Evolutionary conservation across 2,329 filamentous ascomycete species (phyloP), one percentile per base, ranked within the genome.

Genomic region (Arthrobotrys iridis): DNA sequence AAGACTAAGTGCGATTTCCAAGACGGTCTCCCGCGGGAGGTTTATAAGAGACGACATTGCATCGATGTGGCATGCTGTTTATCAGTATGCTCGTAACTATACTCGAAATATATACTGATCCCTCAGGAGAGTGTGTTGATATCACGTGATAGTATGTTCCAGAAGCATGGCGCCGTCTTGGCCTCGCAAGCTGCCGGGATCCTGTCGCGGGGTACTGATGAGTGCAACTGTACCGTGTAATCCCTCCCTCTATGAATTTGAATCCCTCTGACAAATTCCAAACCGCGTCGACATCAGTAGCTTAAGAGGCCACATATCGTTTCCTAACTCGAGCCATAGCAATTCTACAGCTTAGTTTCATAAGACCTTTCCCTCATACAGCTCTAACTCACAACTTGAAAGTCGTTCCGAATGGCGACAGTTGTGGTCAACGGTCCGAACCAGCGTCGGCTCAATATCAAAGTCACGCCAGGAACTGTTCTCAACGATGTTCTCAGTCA

Each of bases 401-500:
- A n/a, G n/a, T n/a, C n/a, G n/a, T n/a, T n/a, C 22, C 43, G 28
- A 40, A 75, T 75, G 71, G 57, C 71, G 57, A 75, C 63, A 4
- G 57, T 75, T 20, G 57, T 75, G 18, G 63, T 75, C 5, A 75
- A 67, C 57, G 71, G 71, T 24, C 71, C 71, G 18, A 89, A 92
- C 79, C 87, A 93, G 79, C 89, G 91, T 78, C 88, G 93, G 79
- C 88, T 89, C 58, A 91, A 88, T 43, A 86, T 99, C 82, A 96
- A 96, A 83, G 93, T 95, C 66, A 90, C 87, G 0, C 93, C 93
- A 0, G 87, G 87, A 66, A 97, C 90, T 77, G 91, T 92, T 79
- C 84, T 99, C 79, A 90, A 90, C 70, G 93, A 97, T 81, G 87
- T 99, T 1, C 86, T 97, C 15, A 88, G 92, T 76, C 91, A 98